A percentile compares a stretch with the other conserved stretches of the same genome.
These are phyloP conservation scores for Penicillium psychrofluorescens DNA, from an alignment of 495 filamentous ascomycete genomes.

Conservation along the genomic window DNA sequence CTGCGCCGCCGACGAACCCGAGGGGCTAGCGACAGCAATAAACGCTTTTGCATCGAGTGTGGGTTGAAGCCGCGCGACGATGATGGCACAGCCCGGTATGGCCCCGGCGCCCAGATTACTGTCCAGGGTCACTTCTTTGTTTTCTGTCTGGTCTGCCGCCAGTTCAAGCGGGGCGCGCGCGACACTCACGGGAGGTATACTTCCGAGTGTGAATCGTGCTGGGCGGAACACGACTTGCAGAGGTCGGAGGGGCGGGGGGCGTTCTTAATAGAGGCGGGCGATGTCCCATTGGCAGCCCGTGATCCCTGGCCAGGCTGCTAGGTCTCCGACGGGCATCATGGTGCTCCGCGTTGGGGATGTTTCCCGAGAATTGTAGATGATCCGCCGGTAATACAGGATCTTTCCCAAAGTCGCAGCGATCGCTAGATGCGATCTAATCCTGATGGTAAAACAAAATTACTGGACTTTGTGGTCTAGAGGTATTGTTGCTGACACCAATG, in stretches of 20 bases:
- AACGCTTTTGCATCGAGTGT: conserved; percentile 33
- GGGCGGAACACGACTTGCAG: background rate
- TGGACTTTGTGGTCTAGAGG: too few relatives aligned
- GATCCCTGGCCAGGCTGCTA: conserved; percentile 43
- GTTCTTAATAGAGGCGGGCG: too few relatives aligned
- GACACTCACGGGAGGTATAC: conserved; percentile 9
- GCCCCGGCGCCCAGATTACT: conserved; percentile 19
- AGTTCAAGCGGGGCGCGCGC: conserved; percentile 10
- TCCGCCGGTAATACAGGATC: background rate
- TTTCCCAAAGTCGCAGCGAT: too few relatives aligned
- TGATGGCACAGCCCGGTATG: conserved; percentile 21
- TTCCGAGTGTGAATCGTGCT: conserved; percentile 7
- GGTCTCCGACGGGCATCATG: conserved; percentile 53
- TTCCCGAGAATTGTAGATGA: conserved; percentile 31
- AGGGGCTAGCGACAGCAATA: conserved; percentile 12
- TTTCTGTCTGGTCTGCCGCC: conserved; percentile 22
- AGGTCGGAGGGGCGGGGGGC: background rate
- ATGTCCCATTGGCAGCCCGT: too few relatives aligned
- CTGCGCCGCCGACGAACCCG: conserved; percentile 15
- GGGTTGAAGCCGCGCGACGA: conserved; percentile 18
- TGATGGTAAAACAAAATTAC: background rate
- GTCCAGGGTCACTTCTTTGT: conserved; percentile 16
- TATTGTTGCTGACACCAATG: too few relatives aligned
- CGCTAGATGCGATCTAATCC: background rate
- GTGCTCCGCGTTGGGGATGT: conserved; percentile 39